Evolutionary conservation across 768 basidiomycete genomes (phyloP), one percentile per base, ranked within the genome.

Genomic region (Daedaleopsis sinensis): DNA sequence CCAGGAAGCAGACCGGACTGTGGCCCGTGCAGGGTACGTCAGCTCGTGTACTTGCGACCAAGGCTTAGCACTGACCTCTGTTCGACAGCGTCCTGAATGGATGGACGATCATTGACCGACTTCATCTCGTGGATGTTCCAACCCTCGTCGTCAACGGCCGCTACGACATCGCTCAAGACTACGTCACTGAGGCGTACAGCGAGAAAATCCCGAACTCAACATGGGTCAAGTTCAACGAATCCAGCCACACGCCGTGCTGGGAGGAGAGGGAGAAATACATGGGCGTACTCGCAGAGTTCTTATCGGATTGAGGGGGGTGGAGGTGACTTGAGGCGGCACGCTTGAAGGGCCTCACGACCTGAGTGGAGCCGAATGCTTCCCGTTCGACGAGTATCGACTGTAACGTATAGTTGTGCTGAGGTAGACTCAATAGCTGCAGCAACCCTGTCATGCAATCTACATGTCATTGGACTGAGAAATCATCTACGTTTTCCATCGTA

Each of bases 251-350:
- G n/a, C 64, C 72, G n/a, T 65, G 67, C 44, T 69, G 59, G 58
- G 73, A 74, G 63, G 72, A 73, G 55, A 56, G 72, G 21, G 70
- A 70, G 39, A 39, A 56, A 55, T 71, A 64, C 51, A 70, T 72
- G 57, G 27, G 64, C 6, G 51, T 65, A 10, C 63, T 73, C 3
- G 63, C 42, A 32, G 3, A 3, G 76, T 19, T 68, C 27, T 7
- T 32, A n/a, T n/a, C n/a, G n/a, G n/a, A n/a, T n/a, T n/a, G n/a
- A n/a, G n/a, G n/a, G n/a, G n/a, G n/a, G n/a, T n/a, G n/a, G n/a
- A n/a, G n/a, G n/a, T n/a, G n/a, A n/a, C n/a, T n/a, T n/a, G n/a
- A n/a, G n/a, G n/a, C n/a, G n/a, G n/a, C n/a, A n/a, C n/a, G n/a
- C n/a, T n/a, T n/a, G n/a, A n/a, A n/a, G n/a, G n/a, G n/a, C n/a